Conservation (phyloP, 495 filamentous ascomycete genomes). For the Lepidopterella palustris region DNA sequence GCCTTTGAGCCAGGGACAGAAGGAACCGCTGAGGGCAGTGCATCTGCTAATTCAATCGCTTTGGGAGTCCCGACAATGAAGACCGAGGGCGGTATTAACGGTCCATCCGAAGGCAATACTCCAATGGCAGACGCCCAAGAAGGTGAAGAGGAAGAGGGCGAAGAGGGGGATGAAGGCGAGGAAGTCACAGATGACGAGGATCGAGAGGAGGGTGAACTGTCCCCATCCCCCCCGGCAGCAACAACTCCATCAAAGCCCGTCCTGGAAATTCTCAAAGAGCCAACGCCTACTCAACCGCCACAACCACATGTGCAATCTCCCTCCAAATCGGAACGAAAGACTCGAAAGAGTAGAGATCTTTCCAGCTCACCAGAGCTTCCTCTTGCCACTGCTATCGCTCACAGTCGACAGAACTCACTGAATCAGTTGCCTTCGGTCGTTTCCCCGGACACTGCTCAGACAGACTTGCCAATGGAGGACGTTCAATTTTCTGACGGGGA, state of each 20-base stretch:
- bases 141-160: constrained; percentile 28
- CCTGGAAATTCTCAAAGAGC: neutral
- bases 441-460: neutral
- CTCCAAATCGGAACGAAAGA: constrained; percentile 6
- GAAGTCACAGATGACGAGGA: constrained; percentile 32
- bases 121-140: constrained; percentile 31
- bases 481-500: constrained; percentile 33
- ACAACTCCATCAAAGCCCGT: neutral
- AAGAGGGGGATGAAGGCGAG: constrained; percentile 28
- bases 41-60: constrained; percentile 18
- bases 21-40: constrained; percentile 10
- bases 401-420: constrained; percentile 33
- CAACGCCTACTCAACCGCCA: neutral
- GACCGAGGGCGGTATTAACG: constrained; percentile 25
- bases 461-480: constrained; percentile 8
- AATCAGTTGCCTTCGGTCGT: constrained; percentile 18
- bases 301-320: constrained; percentile 5
- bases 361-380: constrained; percentile 33
- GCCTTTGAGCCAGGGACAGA: constrained; percentile 31
- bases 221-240: constrained; percentile 2
- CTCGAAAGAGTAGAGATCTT: constrained; percentile 7
- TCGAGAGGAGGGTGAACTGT: constrained; percentile 12
- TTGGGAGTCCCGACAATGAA: constrained; percentile 17
- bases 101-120: constrained; percentile 29
- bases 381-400: constrained; percentile 24